Evolutionary conservation across 202 grass and related monocot species (phyloP).

Genomic region (Cymbopogon flexuosus): DNA sequence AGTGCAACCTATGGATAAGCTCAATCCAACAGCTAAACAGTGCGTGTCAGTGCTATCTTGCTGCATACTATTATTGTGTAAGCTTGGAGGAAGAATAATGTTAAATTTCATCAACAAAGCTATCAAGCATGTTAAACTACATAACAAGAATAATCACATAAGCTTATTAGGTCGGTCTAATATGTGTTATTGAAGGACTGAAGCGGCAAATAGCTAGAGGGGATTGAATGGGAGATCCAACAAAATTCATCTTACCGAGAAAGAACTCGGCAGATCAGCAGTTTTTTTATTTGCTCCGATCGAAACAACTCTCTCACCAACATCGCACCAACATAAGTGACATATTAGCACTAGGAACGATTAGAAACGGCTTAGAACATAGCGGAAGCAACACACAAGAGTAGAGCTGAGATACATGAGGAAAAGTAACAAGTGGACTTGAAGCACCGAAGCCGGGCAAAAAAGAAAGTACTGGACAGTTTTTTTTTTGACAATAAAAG

Average conservation of each 20-base stretch:
- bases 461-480: neutral
- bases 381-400: neutral
- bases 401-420: neutral
- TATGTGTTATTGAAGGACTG: neutral
- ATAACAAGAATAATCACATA: neutral
- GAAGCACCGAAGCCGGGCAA: neutral
- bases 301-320: neutral
- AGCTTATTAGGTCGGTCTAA: neutral
- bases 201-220: neutral
- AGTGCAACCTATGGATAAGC: constrained; percentile 36
- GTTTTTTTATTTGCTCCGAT: neutral
- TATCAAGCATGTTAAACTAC: neutral
- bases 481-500: too few relatives aligned
- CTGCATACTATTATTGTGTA: neutral
- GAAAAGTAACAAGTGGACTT: neutral
- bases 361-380: neutral
- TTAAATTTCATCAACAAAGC: neutral
- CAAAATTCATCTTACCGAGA: neutral
- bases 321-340: neutral
- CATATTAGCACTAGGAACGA: neutral
- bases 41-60: neutral
- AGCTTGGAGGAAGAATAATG: neutral
- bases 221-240: neutral
- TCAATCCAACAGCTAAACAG: constrained; percentile 26
- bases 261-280: neutral